These are phyloP conservation scores for Flaveria sonorensis DNA, from an alignment of 129 eudicot species.

Conservation along the genomic window DNA sequence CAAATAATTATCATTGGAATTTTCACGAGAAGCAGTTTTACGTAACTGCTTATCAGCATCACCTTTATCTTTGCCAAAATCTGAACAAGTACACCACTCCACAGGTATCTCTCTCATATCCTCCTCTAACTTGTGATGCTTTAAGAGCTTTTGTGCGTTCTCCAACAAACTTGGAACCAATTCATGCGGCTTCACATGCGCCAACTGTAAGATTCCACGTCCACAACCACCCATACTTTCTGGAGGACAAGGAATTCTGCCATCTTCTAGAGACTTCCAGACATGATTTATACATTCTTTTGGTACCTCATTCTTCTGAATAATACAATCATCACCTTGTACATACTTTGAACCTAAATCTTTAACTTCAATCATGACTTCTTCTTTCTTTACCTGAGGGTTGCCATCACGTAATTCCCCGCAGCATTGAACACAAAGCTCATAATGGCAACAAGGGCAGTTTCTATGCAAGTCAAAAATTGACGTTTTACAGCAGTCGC, in stretches of 20 bases:
- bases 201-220: constrained; percentile 46
- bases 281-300: constrained; percentile 30
- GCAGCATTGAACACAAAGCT: constrained; percentile 81
- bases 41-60: constrained; percentile 28
- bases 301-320: neutral
- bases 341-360: constrained; percentile 42
- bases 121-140: constrained; percentile 21
- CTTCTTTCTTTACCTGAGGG: constrained; percentile 47
- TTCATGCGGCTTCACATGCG: constrained; percentile 22
- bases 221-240: constrained; percentile 65
- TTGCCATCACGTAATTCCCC: constrained; percentile 65
- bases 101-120: constrained; percentile 30
- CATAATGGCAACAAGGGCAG: constrained; percentile 64
- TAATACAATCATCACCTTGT: constrained; percentile 39
- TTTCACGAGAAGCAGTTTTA: constrained; percentile 63
- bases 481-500: constrained; percentile 75
- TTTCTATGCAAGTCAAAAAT: constrained; percentile 67
- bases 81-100: constrained; percentile 48
- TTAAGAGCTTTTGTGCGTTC: constrained; percentile 42
- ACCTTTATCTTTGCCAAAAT: constrained; percentile 11
- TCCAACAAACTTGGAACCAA: constrained; percentile 45
- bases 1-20: constrained; percentile 52
- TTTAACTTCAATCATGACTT: constrained; percentile 26
- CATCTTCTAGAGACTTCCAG: constrained; percentile 62
- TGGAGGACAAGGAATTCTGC: constrained; percentile 76